These are phyloP conservation scores for Corynascus novoguineensis DNA, from an alignment of 495 filamentous ascomycete genomes.

Conservation along the genomic window DNA sequence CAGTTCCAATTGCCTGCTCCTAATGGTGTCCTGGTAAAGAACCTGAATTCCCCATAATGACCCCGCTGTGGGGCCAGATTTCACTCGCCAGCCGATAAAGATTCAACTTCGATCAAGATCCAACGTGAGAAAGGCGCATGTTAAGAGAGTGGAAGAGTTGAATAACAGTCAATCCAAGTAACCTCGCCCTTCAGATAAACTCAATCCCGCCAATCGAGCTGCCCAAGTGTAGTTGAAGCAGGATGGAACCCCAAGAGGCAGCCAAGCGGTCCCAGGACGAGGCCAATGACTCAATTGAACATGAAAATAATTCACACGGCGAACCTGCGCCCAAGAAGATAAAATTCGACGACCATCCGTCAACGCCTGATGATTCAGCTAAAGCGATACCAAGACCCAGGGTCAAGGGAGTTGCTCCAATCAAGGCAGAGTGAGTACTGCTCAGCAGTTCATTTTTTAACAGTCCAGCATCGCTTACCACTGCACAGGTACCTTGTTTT, in stretches of 20 bases:
- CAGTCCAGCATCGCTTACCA: conserved; percentile 15
- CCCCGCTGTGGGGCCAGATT: conserved; percentile 19
- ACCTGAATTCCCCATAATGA: too few species aligned
- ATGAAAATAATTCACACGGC: conserved; percentile 1
- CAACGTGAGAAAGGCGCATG: neutral
- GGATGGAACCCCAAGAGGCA: conserved; percentile 23
- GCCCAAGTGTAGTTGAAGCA: neutral
- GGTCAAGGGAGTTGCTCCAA: conserved; percentile 65
- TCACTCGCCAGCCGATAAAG: neutral
- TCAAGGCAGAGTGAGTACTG: conserved; percentile 77
- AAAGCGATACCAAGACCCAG: conserved; percentile 31
- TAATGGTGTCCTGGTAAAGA: too few species aligned
- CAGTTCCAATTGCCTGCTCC: too few species aligned
- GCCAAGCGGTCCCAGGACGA: conserved; percentile 19
- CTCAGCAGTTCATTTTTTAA: neutral
- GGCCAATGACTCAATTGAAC: conserved; percentile 1
- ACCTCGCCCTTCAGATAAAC: too few species aligned
- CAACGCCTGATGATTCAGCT: neutral
- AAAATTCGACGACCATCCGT: conserved; percentile 41
- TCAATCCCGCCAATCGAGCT: too few species aligned
- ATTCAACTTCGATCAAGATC: neutral
- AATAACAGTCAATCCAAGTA: too few species aligned
- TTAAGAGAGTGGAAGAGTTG: too few species aligned
- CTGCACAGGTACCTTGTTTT: conserved; percentile 53
- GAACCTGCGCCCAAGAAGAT: conserved; percentile 56